Evolutionary conservation across 2,329 filamentous ascomycete species (phyloP).

Genomic region (Fonsecaea multimorphosa): DNA sequence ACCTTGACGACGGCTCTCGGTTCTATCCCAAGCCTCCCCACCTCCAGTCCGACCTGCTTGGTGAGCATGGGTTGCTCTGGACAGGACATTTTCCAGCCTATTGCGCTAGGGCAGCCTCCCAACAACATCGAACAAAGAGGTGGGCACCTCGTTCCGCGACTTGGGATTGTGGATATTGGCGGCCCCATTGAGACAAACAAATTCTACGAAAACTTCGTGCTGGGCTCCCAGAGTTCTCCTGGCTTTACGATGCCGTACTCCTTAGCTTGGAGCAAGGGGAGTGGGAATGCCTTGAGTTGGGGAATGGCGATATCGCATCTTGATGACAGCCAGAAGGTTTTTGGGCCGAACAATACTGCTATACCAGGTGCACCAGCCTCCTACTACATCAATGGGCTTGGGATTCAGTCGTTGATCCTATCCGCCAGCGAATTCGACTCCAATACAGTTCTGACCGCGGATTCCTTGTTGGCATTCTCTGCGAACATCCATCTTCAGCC

Average conservation of each 20-base stretch:
- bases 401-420: conserved; percentile 79
- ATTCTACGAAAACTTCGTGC: conserved; percentile 80
- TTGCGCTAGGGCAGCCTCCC: conserved; percentile 49
- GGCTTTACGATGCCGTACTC: conserved; percentile 79
- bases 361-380: conserved; percentile 63
- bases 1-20: conserved; percentile 35
- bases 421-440: conserved; percentile 75
- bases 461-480: conserved; percentile 62
- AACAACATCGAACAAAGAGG: conserved; percentile 46
- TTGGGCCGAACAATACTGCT: conserved; percentile 62
- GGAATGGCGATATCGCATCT: conserved; percentile 79
- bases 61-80: conserved; percentile 37
- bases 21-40: conserved; percentile 30
- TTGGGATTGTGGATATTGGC: conserved; percentile 42
- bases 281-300: conserved; percentile 69
- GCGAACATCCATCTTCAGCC: conserved; percentile 71
- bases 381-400: conserved; percentile 82
- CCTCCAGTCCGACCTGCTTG: conserved; percentile 32
- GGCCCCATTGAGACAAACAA: conserved; percentile 55
- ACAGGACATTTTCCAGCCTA: conserved; percentile 52
- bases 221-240: conserved; percentile 72
- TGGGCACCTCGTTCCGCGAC: conserved; percentile 52
- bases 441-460: conserved; percentile 62
- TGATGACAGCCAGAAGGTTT: conserved; percentile 70
- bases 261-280: conserved; percentile 70